Percentiles rank a stretch among this genome's conserved stretches.
These are phyloP conservation scores for Candolleomyces eurysporus DNA, from an alignment of 768 basidiomycete genomes.

Conservation along the genomic window DNA sequence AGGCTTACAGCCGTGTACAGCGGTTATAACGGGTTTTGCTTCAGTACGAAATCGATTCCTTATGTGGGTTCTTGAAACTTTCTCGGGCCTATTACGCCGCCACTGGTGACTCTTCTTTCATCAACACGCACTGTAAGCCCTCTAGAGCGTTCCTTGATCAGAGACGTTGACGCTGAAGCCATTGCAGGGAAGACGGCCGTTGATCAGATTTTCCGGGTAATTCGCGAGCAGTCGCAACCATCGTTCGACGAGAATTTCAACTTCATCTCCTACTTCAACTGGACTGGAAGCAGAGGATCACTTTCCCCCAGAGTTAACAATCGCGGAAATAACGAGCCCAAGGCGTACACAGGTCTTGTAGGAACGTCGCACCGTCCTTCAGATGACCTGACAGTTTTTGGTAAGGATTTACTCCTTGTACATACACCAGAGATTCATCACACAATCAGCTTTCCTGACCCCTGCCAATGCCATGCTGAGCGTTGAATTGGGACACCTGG, in stretches of 20 bases:
- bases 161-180: background rate
- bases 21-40: background rate
- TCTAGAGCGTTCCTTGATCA: background rate
- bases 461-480: conserved; percentile 84
- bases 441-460: conserved; percentile 60
- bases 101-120: conserved; percentile 71
- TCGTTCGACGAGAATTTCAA: conserved; percentile 71
- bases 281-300: conserved; percentile 70
- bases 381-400: conserved; percentile 69
- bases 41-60: conserved; percentile 77
- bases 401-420: conserved; percentile 27
- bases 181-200: conserved; percentile 63
- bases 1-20: background rate
- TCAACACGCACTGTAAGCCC: conserved; percentile 42
- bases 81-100: conserved; percentile 69
- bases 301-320: conserved; percentile 66
- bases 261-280: conserved; percentile 76
- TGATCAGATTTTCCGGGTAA: conserved; percentile 71
- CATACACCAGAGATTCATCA: background rate
- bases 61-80: conserved; percentile 77
- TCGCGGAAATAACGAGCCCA: conserved; percentile 72
- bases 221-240: conserved; percentile 72
- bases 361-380: conserved; percentile 78
- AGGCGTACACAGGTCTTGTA: conserved; percentile 70
- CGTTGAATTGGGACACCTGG: conserved; percentile 64